Evolutionary conservation across 208 protist genomes (phyloP).

Genomic region (Lotmaria passim): DNA sequence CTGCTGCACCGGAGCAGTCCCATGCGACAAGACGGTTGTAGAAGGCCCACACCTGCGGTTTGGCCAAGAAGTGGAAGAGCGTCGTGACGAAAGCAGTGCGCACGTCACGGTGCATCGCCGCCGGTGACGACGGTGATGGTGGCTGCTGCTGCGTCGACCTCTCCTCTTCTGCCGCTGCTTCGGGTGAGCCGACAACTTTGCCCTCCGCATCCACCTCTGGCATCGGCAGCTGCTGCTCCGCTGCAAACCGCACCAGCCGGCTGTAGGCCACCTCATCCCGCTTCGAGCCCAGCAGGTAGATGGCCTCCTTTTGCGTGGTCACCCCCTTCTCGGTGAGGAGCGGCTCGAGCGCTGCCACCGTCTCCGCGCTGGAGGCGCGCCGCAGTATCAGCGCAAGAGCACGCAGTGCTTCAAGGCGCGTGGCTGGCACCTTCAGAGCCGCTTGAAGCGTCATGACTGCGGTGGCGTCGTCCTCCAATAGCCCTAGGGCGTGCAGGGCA

Average conservation of each 20-base stretch:
- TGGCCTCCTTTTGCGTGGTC: conserved; percentile 33
- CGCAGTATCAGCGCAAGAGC: conserved; percentile 14
- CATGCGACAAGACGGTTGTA: conserved; percentile 2
- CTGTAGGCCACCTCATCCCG: conserved; percentile 21
- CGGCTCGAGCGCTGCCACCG: conserved; percentile 21
- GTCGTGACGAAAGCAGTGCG: conserved; percentile 24
- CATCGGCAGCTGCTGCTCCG: conserved; percentile 29
- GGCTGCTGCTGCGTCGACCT: neutral
- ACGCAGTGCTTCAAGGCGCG: conserved; percentile 18
- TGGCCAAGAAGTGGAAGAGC: conserved; percentile 26
- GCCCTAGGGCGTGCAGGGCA: conserved; percentile 24
- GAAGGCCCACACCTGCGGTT: conserved; percentile 31
- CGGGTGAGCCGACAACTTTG: neutral
- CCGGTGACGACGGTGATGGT: too few relatives aligned
- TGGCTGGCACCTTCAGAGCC: conserved; percentile 5
- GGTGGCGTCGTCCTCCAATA: neutral
- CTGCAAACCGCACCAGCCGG: conserved; percentile 20
- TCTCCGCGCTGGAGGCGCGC: conserved; percentile 15
- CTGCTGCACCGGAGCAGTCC: conserved; percentile 7
- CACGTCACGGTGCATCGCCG: conserved; percentile 34
- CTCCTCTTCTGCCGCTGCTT: neutral
- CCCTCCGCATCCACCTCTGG: conserved; percentile 12
- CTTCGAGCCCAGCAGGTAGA: conserved; percentile 24
- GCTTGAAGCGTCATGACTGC: conserved; percentile 5
- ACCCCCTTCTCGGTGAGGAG: conserved; percentile 17